Conservation (phyloP, 2,329 filamentous ascomycete species). For the Scedosporium dehoogii region DNA sequence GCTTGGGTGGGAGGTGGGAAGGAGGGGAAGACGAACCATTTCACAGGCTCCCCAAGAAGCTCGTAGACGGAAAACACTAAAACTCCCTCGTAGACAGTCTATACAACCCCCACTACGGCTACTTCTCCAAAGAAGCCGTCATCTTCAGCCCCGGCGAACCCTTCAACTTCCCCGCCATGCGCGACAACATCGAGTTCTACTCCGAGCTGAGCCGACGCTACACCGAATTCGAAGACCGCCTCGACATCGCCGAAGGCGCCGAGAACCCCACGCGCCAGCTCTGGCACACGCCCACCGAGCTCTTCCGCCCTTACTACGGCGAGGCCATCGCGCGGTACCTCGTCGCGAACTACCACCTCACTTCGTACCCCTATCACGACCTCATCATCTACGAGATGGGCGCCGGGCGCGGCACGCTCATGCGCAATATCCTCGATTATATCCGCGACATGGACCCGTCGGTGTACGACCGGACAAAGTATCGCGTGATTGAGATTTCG, state of each 20-base stretch:
- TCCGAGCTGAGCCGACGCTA: constrained; percentile 67
- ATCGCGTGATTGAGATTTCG: constrained; percentile 94
- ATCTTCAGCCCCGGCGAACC: constrained; percentile 91
- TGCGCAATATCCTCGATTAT: constrained; percentile 96
- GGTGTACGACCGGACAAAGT: constrained; percentile 89
- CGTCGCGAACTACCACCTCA: constrained; percentile 90
- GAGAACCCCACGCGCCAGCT: constrained; percentile 68
- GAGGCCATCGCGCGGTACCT: constrained; percentile 96
- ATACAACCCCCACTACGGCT: constrained; percentile 91
- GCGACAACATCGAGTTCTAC: constrained; percentile 81
- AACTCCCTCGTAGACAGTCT: constrained; percentile 60
- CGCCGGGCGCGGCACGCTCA: constrained; percentile 91
- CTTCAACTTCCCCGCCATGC: constrained; percentile 74
- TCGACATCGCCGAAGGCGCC: constrained; percentile 59
- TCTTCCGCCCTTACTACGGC: constrained; percentile 93
- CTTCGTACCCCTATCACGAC: constrained; percentile 90
- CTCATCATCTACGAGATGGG: constrained; percentile 98
- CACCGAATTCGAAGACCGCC: constrained; percentile 76
- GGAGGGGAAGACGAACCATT: constrained; percentile 12
- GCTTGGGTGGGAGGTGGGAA: not conserved
- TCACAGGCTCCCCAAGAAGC: constrained; percentile 19
- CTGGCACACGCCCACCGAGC: constrained; percentile 96
- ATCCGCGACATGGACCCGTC: constrained; percentile 82
- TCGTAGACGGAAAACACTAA: not conserved
- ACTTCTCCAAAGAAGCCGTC: constrained; percentile 92